phyloP scores from a whole-genome alignment of 225 moss, liverwort and hornwort genomes.

The Sphagnum contortum region DNA sequence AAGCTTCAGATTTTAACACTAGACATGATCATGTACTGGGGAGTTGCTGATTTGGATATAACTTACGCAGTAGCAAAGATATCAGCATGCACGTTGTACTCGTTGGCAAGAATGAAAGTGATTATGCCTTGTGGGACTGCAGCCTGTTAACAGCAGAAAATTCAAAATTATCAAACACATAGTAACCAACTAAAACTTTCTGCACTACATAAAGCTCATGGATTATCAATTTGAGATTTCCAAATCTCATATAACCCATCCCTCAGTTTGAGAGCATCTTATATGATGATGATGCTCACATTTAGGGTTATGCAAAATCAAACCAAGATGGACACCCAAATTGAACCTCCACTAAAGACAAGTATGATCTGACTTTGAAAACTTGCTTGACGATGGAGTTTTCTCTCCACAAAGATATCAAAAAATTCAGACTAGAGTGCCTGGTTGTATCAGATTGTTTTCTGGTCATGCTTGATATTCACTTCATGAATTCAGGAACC shows the following conservation, averaged over 20 bases:
- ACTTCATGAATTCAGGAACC: no score
- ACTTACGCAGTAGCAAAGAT: no score
- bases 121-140: no score
- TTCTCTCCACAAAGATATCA: not conserved
- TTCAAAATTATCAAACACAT: no score
- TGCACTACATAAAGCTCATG: not conserved
- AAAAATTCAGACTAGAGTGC: not conserved
- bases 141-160: not conserved
- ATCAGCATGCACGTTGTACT: no score
- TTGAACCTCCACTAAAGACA: slow-evolving; percentile 69
- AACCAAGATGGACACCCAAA: slow-evolving; percentile 30
- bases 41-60: no score
- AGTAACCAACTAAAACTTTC: not conserved
- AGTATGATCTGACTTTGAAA: slow-evolving; percentile 38
- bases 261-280: not conserved
- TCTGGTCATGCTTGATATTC: no score
- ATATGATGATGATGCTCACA: not conserved
- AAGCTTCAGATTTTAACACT: no score
- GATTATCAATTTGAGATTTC: not conserved
- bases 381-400: not conserved
- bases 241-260: not conserved
- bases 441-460: no score
- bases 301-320: not conserved
- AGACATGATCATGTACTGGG: no score
- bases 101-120: no score